Percentiles rank a stretch among this genome's conserved stretches.
Evolutionary conservation across 441 rosid species (phyloP).

Genomic region (Dalechampia spathulata): DNA sequence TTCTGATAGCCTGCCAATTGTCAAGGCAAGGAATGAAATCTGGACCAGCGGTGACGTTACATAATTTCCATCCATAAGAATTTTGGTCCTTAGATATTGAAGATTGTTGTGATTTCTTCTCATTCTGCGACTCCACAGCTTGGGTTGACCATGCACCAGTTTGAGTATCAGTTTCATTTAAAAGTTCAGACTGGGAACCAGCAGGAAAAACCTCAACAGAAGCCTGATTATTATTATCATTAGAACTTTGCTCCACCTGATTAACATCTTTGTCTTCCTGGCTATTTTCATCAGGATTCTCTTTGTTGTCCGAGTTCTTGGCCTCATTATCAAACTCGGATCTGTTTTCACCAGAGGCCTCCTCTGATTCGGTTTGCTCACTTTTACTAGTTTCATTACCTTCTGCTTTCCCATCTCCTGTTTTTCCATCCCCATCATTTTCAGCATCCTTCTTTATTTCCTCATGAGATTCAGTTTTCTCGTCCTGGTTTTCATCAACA

Average conservation of each 20-base stretch:
- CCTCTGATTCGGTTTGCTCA: slow-evolving; percentile 39
- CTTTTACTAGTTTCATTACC: slow-evolving; percentile 29
- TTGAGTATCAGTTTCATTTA: slow-evolving; percentile 61
- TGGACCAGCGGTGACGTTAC: slow-evolving; percentile 83
- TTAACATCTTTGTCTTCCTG: slow-evolving; percentile 32
- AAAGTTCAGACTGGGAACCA: slow-evolving; percentile 72
- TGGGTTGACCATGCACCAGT: slow-evolving; percentile 84
- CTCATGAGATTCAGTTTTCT: slow-evolving; percentile 13
- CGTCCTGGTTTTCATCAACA: slow-evolving; percentile 14
- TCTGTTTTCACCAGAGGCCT: slow-evolving; percentile 17
- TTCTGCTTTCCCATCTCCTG: slow-evolving; percentile 22
- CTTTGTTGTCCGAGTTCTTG: slow-evolving; percentile 32
- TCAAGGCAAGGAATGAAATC: slow-evolving; percentile 97
- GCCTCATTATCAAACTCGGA: slow-evolving; percentile 17
- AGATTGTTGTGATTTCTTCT: slow-evolving; percentile 65
- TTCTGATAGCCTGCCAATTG: slow-evolving; percentile 62
- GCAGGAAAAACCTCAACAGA: slow-evolving; percentile 59
- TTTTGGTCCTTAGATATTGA: slow-evolving; percentile 28
- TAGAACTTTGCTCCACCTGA: slow-evolving; percentile 20
- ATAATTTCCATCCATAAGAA: slow-evolving; percentile 60
- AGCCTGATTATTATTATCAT: slow-evolving; percentile 25
- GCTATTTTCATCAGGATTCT: slow-evolving; percentile 23
- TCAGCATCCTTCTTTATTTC: slow-evolving; percentile 6
- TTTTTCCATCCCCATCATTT: slow-evolving; percentile 23
- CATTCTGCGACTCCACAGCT: slow-evolving; percentile 76